Base-by-base conservation (phyloP, 78 protist species). In the Dictyostelium firmibasis region DNA sequence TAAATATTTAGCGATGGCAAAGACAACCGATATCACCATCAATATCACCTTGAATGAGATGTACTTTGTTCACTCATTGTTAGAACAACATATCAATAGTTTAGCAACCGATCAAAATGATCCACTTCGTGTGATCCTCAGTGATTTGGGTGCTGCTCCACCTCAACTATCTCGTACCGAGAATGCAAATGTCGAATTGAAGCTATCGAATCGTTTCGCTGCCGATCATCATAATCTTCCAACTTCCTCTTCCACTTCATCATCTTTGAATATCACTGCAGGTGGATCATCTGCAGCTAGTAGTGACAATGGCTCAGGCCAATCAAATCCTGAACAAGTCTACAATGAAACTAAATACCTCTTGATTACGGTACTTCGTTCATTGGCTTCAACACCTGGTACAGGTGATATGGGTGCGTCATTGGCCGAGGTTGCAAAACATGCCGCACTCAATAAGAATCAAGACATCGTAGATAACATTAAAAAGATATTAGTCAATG, bases 21-120 rank as follows among this genome's bases (percentile, higher is more conserved):
- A 62, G 8, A 33, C 86, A 2, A 31, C 74, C 8, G 86, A 79
- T 53, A 25, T 16, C 29, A 69, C 91, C 0, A 84, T 96, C 81
- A 78, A 62, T 47, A 96, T 96, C 57, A 89, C 97, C 23, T 87
- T 93, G 70, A 96, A 96, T 77, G 98, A 96, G 84, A 91, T 96
- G 79, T 96, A 93, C 70, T 81, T 64, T 82, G 70, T 93, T 14
- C 98, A 96, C 36, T 62, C 79, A 3, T 91, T 85, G 13, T 76
- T 92, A 0, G 44, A 53, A 14, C 85, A 88, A 41, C 93, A 96
- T 36, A 5, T 82, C 62, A 57, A 69, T 57, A 57, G 36, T 23
- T 29, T 96, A n/a, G 94, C 95, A 50, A 70, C 94, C 23, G 67
- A 47, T 50, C 25, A 91, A 25, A 53, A 47, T 33, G 81, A 85